Conservation (phyloP, 495 filamentous ascomycete genomes). For the Trichoderma erinaceum region DNA sequence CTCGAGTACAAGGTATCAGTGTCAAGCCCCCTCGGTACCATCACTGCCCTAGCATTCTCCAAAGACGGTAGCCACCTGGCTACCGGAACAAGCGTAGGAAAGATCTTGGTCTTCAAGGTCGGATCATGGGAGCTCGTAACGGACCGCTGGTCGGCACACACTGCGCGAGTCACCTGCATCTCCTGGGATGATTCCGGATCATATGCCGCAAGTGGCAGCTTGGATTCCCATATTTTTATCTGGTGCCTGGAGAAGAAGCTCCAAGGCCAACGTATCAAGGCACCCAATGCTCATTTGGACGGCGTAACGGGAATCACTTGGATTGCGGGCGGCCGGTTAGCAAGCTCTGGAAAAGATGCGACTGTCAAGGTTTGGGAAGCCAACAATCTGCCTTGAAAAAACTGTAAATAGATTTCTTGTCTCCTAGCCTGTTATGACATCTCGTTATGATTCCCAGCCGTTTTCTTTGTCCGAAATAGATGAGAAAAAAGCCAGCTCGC, state of each 20-base stretch:
- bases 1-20: constrained; percentile 40
- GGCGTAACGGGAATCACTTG: constrained; percentile 86
- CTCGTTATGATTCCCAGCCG: background rate
- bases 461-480: background rate
- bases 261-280: constrained; percentile 67
- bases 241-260: constrained; percentile 78
- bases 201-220: constrained; percentile 72
- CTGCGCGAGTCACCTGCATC: constrained; percentile 74
- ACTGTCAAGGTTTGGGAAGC: constrained; percentile 87
- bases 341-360: constrained; percentile 79
- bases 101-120: constrained; percentile 71
- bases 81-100: constrained; percentile 75
- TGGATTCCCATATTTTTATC: constrained; percentile 87
- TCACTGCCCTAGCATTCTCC: constrained; percentile 74
- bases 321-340: constrained; percentile 65
- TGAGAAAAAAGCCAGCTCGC: too few species aligned
- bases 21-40: constrained; percentile 46
- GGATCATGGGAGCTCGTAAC: constrained; percentile 54
- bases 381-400: constrained; percentile 48
- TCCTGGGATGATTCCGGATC: constrained; percentile 72
- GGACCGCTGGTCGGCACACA: constrained; percentile 88
- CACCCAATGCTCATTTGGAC: constrained; percentile 84
- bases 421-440: background rate
- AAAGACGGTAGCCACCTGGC: constrained; percentile 65
- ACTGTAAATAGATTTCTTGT: background rate